Conservation (phyloP, 352 stramenopile species). For the Globisporangium yorkense region DNA sequence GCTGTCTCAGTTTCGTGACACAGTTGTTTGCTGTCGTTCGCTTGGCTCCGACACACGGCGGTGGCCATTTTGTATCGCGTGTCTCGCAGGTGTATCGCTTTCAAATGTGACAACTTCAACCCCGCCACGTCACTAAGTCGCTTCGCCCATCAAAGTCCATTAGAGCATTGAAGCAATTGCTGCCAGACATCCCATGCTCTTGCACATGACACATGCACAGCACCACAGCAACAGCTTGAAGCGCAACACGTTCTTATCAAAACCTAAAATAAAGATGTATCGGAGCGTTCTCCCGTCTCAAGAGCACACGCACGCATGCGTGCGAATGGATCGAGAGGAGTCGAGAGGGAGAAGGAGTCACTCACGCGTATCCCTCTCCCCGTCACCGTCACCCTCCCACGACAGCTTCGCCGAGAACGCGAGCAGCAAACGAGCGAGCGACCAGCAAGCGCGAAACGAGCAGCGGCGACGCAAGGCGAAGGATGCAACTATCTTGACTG, state of each 20-base stretch:
- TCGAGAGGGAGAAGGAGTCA: slow-evolving; percentile 1
- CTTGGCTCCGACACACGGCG: too few relatives aligned
- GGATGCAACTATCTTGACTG: slow-evolving; percentile 14
- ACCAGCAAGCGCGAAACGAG: not conserved
- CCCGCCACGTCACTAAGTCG: too few relatives aligned
- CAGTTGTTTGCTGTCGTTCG: too few relatives aligned
- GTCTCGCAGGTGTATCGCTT: too few relatives aligned
- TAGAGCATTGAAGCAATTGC: too few relatives aligned
- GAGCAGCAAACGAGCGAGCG: too few relatives aligned
- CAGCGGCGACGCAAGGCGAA: slow-evolving; percentile 3
- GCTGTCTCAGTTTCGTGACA: too few relatives aligned
- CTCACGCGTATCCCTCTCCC: not conserved
- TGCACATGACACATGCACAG: not conserved
- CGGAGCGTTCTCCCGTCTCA: slow-evolving; percentile 12
- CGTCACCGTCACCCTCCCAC: too few relatives aligned
- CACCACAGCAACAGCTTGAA: not conserved
- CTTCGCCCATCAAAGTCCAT: not conserved
- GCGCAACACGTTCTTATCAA: slow-evolving; percentile 8
- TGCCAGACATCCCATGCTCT: too few relatives aligned
- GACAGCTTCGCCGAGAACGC: too few relatives aligned
- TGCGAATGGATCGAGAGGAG: not conserved
- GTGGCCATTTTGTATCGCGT: too few relatives aligned
- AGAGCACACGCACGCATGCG: not conserved
- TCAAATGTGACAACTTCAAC: too few relatives aligned
- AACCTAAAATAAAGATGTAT: slow-evolving; percentile 22